phyloP scores from a whole-genome alignment of 768 basidiomycete species.

The Galerina sulciceps region DNA sequence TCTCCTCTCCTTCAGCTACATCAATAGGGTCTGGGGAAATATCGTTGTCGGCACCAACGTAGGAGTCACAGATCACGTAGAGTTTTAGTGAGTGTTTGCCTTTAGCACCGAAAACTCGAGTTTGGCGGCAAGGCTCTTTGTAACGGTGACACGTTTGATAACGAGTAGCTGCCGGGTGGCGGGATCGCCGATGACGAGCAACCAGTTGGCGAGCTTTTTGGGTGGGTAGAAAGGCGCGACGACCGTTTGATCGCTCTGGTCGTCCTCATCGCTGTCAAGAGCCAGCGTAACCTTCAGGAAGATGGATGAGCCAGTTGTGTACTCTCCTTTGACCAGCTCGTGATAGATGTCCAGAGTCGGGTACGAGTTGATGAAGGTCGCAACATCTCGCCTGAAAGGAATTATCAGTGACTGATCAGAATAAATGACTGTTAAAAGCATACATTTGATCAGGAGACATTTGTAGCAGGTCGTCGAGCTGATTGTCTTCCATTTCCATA shows the following conservation, averaged over 20 bases:
- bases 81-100: conserved; percentile 83
- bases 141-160: conserved; percentile 90
- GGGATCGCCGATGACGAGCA: conserved; percentile 93
- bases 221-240: conserved; percentile 94
- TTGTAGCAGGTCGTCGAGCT: conserved; percentile 78
- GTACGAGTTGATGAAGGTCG: conserved; percentile 94
- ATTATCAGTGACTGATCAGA: conserved; percentile 16
- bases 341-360: conserved; percentile 93
- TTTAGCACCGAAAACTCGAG: conserved; percentile 87
- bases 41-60: conserved; percentile 91
- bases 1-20: conserved; percentile 90
- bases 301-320: conserved; percentile 86
- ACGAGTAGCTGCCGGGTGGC: conserved; percentile 79
- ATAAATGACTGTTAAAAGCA: conserved; percentile 33
- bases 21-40: conserved; percentile 81
- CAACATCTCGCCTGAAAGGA: conserved; percentile 81
- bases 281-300: conserved; percentile 77
- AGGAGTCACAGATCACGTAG: conserved; percentile 92
- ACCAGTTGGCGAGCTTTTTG: conserved; percentile 95
- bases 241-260: conserved; percentile 75
- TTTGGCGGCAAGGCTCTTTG: conserved; percentile 78
- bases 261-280: conserved; percentile 82
- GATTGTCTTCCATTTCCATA: conserved; percentile 97
- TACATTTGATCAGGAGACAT: conserved; percentile 90
- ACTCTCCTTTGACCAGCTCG: conserved; percentile 83